Evolutionary conservation across 116 monocot genomes (phyloP), one percentile per base, ranked within the genome.

Genomic region (Phalaenopsis hybrid): DNA sequence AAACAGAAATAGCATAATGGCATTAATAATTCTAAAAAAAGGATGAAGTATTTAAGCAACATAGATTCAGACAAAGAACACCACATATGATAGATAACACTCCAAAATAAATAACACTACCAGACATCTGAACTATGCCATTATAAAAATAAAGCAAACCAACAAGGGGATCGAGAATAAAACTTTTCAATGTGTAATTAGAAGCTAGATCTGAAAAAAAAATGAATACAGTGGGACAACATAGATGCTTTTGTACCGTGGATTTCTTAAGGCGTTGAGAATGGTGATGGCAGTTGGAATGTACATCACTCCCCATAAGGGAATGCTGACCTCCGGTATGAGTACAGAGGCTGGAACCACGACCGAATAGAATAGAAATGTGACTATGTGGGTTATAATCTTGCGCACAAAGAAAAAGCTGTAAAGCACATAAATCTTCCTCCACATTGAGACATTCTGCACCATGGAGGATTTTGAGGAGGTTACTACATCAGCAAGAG

Each of bases 371-470:
- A 88, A 81, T 43, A 86, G 45, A 83, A 85, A 88, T 69, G 86
- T 57, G n/a, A 83, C 83, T 1, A 79, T 78, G 48, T 86, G 88
- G 28, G 83, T 86, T n/a, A 88, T 65, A 44, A 88, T 81, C 74
- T 83, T 83, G 44, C 88, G 76, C 11, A 88, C 88, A 55, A 88
- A 86, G 83, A 88, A 88, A 81, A 88, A 88, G 83, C 86, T 88
- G 74, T 88, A 88, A 45, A 88, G 73, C 74, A 88, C 83, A 73
- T 88, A 61, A 37, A 83, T 31, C 78, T 88, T 88, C 88, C 83
- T 86, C 75, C 83, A 25, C n/a, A 79, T 8, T 21, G 86, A 85
- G 46, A 86, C 86, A 55, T 86, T 83, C 88, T 88, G 83, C 78
- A 81, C 37, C 31, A 28, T 34, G 72, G 23, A 65, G 18, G 34